Base-by-base conservation (phyloP, 257 asterid species). In the Scutellaria baicalensis region DNA sequence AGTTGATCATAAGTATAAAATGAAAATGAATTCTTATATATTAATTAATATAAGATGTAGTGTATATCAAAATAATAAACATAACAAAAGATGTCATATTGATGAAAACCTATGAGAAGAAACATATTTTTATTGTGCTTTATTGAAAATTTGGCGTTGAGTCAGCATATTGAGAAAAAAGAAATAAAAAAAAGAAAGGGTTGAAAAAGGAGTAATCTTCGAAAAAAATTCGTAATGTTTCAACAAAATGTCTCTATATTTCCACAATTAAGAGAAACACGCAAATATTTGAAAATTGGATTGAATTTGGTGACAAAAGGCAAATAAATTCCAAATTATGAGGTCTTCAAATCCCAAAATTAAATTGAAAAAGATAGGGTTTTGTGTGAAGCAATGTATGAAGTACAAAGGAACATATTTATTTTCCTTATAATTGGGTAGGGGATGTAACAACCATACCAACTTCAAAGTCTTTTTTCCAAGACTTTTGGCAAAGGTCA, bases 401-500 rank as follows among this genome's bases (percentile, higher is more conserved):
- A 61, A 75, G 62, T 9, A n/a, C n/a, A 58, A 69, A 57, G 59
- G 68, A 77, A 85, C 74, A 56, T n/a, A n/a, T 74, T 77, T 82
- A 56, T 71, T 82, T 82, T 83, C 79, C 72, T 59, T 35, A 78
- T 76, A 84, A 87, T 84, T 85, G 92, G 92, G 82, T 89, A 72
- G 70, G 79, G 60, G 80, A 77, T 73, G 86, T 82, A 89, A 87
- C 96, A 55, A 89, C 96, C 86, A 51, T 39, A 87, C 96, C 95
- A 78, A 83, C 95, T 80, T 75, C 73, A 59, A 51, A 64, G 59
- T 68, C 84, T 68, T 50, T 13, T 3, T 57, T 75, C 21, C 40
- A 74, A 57, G 88, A 82, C 78, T 76, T 83, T 16, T 47, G 27
- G 70, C 59, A n/a, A 74, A 77, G 76, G 96, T 89, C 90, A 85